phyloP scores from a whole-genome alignment of 2,329 filamentous ascomycete species.

The Calonectria leucothoes region DNA sequence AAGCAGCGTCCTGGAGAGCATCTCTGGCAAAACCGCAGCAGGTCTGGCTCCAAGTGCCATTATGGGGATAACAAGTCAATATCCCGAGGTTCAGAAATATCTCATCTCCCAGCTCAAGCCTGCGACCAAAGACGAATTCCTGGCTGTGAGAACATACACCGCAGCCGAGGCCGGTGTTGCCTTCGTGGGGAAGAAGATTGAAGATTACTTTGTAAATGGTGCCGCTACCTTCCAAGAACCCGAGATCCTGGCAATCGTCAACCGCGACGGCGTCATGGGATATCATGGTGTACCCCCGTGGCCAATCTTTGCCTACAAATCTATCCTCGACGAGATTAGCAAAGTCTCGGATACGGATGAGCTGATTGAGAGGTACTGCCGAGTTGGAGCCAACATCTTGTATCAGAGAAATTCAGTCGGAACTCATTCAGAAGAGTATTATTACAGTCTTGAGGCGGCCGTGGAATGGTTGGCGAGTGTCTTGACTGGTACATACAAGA shows the following conservation, averaged over 20 bases:
- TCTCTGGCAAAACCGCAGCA: constrained; percentile 43
- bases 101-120: constrained; percentile 34
- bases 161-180: constrained; percentile 18
- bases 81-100: constrained; percentile 28
- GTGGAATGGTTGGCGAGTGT: constrained; percentile 29
- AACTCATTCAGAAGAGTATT: constrained; percentile 27
- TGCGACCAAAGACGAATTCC: constrained; percentile 14
- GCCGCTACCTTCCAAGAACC: constrained; percentile 13
- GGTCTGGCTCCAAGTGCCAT: constrained; percentile 35
- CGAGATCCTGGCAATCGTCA: constrained; percentile 13
- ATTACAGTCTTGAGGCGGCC: constrained; percentile 9
- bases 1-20: constrained; percentile 46
- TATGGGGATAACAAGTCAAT: constrained; percentile 36
- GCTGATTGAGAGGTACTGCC: constrained; percentile 33
- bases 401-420: constrained; percentile 37
- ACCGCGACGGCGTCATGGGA: constrained; percentile 38
- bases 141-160: constrained; percentile 27
- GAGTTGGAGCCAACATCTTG: constrained; percentile 34
- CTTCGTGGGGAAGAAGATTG: constrained; percentile 26
- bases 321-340: constrained; percentile 35
- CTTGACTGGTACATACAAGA: constrained; percentile 26
- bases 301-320: constrained; percentile 38
- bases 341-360: constrained; percentile 29
- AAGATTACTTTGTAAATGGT: constrained; percentile 31
- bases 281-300: constrained; percentile 38